Evolutionary conservation across 139 green algal genomes (phyloP), one percentile per base, ranked within the genome.

Genomic region (Chlorella sp.): DNA sequence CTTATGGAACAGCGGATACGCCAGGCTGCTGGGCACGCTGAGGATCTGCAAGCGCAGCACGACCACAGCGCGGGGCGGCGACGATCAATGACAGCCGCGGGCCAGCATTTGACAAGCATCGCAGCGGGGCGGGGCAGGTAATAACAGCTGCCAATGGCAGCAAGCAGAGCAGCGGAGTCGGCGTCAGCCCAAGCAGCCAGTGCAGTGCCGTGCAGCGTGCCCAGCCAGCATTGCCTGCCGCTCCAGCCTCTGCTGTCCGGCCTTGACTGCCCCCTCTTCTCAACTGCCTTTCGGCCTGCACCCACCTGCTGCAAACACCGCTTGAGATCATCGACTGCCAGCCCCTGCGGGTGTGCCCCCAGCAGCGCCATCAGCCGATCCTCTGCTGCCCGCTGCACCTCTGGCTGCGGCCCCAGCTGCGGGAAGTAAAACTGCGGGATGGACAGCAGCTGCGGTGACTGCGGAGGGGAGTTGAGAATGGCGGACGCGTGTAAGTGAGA

Each of bases 401-500:
- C 85, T 0, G 88, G 25, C 34, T 90, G 56, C 21, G 74, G 74
- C 34, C 70, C 74, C 3, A 80, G 88, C 25, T 72, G 60, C 2
- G 94, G 94, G 78, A 97, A 97, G 87, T 97, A 98, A 78, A 98
- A 98, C 82, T 92, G 93, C 0, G 96, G 96, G 17, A 98, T 96
- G 30, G 65, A 57, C 0, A 85, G 73, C 55, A 88, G 90, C 85
- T 72, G 57, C 21, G 63, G 56, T 9, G 36, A 78, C 63, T 88
- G 84, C 78, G 47, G 30, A 57, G 28, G 71, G 36, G 80, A 0
- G 32, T 4, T 25, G 69, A n/a, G 34, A 20, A 38, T 21, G 28
- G 26, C 51, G 74, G 20, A 79, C 41, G 13, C 36, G 20, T 55
- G 44, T n/a, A n/a, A n/a, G n/a, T n/a, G n/a, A n/a, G n/a, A n/a